Conservation (phyloP, 768 basidiomycete species). For the Amanita brunnescens region DNA sequence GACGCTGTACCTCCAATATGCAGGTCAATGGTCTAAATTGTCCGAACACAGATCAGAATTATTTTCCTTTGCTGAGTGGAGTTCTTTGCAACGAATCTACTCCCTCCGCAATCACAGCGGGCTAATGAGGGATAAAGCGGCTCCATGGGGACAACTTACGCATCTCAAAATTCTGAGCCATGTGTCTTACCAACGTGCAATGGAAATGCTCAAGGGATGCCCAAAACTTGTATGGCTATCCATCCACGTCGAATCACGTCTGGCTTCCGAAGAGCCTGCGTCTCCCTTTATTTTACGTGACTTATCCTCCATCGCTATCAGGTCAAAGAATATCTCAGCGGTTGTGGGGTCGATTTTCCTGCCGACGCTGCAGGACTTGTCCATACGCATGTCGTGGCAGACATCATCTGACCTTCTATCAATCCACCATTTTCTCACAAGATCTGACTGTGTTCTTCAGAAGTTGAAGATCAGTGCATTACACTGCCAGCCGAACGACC, state of each 20-base stretch:
- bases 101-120: neutral
- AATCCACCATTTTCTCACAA: neutral
- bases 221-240: neutral
- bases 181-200: neutral
- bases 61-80: neutral
- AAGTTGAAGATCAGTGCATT: neutral
- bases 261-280: neutral
- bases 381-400: neutral
- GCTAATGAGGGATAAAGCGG: neutral
- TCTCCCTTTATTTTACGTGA: neutral
- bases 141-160: neutral
- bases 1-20: neutral
- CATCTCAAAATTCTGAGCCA: neutral
- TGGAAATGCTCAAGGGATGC: neutral
- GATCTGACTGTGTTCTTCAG: neutral
- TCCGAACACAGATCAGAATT: neutral
- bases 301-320: neutral
- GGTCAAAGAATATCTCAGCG: neutral
- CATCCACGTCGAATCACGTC: neutral
- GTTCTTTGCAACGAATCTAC: neutral
- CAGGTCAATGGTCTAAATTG: neutral
- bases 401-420: neutral
- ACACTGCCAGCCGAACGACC: neutral
- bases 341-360: neutral
- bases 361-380: neutral